These are phyloP conservation scores for Termitomyces sp. DNA, from an alignment of 768 basidiomycete species.

Conservation along the genomic window DNA sequence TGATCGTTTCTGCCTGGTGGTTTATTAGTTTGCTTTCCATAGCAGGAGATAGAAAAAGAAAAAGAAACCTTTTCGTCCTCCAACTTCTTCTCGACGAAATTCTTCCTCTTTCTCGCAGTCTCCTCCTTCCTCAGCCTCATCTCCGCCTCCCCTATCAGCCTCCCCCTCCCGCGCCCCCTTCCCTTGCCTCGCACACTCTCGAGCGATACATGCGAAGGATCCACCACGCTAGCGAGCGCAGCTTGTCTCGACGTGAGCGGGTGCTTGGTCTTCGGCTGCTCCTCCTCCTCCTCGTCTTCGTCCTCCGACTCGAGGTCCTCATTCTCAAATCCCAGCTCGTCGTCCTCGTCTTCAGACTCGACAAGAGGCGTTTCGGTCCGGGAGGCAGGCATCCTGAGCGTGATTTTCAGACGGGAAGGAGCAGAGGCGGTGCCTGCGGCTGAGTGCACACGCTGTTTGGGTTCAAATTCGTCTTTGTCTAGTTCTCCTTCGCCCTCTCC, in stretches of 20 bases:
- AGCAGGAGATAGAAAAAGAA: background rate
- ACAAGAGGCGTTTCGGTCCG: slow-evolving; percentile 14
- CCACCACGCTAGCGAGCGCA: slow-evolving; percentile 63
- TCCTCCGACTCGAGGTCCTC: background rate
- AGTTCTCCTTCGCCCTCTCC: slow-evolving; percentile 10
- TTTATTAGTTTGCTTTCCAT: background rate
- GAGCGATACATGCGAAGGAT: slow-evolving; percentile 63
- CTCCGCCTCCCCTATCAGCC: slow-evolving; percentile 16
- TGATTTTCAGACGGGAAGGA: slow-evolving; percentile 11
- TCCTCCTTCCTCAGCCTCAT: slow-evolving; percentile 56
- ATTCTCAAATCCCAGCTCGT: background rate
- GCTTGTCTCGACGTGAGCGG: slow-evolving; percentile 60
- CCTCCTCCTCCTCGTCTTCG: background rate
- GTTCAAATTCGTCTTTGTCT: slow-evolving; percentile 2
- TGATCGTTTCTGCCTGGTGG: slow-evolving; percentile 79
- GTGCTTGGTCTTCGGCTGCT: slow-evolving; percentile 11
- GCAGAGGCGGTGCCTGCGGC: background rate
- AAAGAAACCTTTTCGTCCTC: slow-evolving; percentile 73
- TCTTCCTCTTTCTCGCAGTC: slow-evolving; percentile 75
- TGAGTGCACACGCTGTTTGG: background rate
- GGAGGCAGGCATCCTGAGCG: slow-evolving; percentile 13
- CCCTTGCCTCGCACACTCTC: slow-evolving; percentile 8
- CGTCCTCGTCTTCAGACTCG: slow-evolving; percentile 32
- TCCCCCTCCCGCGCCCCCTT: slow-evolving; percentile 14
- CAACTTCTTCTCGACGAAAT: slow-evolving; percentile 76